Conservation (phyloP, 2,329 filamentous ascomycete genomes). For the Clonostachys chloroleuca region DNA sequence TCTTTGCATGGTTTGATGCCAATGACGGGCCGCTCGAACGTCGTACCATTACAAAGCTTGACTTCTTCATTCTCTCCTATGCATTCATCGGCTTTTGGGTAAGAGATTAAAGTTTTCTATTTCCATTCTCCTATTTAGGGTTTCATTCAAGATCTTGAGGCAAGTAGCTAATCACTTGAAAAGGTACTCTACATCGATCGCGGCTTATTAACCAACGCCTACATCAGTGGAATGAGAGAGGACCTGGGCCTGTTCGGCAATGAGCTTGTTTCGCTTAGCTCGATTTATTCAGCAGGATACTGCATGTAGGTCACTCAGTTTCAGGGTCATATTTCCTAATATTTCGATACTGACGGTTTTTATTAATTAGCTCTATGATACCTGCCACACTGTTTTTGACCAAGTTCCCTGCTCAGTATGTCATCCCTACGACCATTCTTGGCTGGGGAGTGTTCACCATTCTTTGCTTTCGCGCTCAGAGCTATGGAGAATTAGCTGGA, state of each 20-base stretch:
- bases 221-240: constrained; percentile 48
- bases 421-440: constrained; percentile 46
- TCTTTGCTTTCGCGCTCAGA: constrained; percentile 43
- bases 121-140: neutral
- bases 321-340: no score
- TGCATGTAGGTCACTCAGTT: constrained; percentile 15
- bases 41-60: constrained; percentile 41
- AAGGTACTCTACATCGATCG: neutral
- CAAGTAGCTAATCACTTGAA: neutral
- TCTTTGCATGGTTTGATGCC: neutral
- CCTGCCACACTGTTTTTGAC: constrained; percentile 48
- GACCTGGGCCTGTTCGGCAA: constrained; percentile 46
- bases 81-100: constrained; percentile 50
- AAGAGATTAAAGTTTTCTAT: neutral
- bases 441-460: constrained; percentile 53
- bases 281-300: constrained; percentile 28
- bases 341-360: constrained; percentile 22
- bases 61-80: constrained; percentile 50
- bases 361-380: constrained; percentile 12
- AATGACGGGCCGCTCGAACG: neutral
- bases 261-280: constrained; percentile 48
- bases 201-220: constrained; percentile 40
- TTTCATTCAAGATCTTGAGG: neutral
- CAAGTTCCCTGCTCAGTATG: constrained; percentile 38
- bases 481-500: constrained; percentile 43